Percentiles rank a stretch among this genome's conserved stretches.
phyloP scores from a whole-genome alignment of 2,329 filamentous ascomycete genomes.

The Ilyonectria sp. region DNA sequence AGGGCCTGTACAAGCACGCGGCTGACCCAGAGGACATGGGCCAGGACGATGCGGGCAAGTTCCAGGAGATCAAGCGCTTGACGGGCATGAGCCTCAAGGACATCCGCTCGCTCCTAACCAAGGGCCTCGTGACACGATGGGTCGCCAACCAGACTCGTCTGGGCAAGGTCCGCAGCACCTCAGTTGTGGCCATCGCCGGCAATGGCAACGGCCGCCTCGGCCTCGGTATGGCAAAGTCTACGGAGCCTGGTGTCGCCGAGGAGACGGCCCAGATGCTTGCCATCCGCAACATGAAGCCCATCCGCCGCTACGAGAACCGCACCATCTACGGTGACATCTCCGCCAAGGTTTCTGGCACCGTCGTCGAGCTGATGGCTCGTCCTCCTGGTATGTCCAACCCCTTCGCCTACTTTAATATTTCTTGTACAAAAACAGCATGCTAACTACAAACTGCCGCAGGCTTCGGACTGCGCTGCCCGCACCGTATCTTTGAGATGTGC shows the following conservation, averaged over 20 bases:
- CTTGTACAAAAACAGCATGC: slow-evolving; percentile 1
- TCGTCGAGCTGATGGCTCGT: slow-evolving; percentile 85
- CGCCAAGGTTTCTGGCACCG: slow-evolving; percentile 89
- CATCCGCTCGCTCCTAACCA: slow-evolving; percentile 72
- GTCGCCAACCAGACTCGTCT: slow-evolving; percentile 96
- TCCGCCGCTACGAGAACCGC: slow-evolving; percentile 89
- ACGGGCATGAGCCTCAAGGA: slow-evolving; percentile 69
- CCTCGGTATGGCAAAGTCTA: slow-evolving; percentile 90
- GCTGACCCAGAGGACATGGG: slow-evolving; percentile 66
- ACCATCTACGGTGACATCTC: slow-evolving; percentile 91
- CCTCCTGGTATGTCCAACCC: slow-evolving; percentile 81
- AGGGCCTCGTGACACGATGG: slow-evolving; percentile 79
- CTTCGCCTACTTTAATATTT: slow-evolving; percentile 6
- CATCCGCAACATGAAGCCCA: slow-evolving; percentile 93
- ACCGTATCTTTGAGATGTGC: slow-evolving; percentile 95
- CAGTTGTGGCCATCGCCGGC: slow-evolving; percentile 85
- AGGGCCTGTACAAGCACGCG: slow-evolving; percentile 64
- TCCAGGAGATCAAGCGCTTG: slow-evolving; percentile 66
- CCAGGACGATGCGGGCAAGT: slow-evolving; percentile 66
- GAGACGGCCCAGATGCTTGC: slow-evolving; percentile 85
- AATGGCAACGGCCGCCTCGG: slow-evolving; percentile 90
- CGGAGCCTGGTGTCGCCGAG: slow-evolving; percentile 77
- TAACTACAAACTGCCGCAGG: slow-evolving; percentile 66
- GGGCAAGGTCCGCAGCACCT: slow-evolving; percentile 88
- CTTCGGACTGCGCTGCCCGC: slow-evolving; percentile 92